These are phyloP conservation scores for Rhizopogon salebrosus DNA, from an alignment of 768 basidiomycete species.

Conservation along the genomic window DNA sequence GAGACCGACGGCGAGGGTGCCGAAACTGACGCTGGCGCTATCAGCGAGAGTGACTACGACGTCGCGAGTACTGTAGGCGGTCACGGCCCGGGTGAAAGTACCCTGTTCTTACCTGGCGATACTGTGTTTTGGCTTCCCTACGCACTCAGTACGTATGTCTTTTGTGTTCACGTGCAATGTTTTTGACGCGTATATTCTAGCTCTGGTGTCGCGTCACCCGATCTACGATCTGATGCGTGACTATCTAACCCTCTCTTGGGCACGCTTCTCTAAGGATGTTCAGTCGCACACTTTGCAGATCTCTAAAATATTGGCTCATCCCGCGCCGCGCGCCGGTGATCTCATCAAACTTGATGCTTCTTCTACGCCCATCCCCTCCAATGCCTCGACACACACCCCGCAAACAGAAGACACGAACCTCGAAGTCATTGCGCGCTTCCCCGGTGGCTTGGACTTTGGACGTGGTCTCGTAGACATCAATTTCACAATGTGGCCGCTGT, in stretches of 20 bases:
- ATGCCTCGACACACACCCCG: constrained; percentile 33
- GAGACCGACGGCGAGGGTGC: constrained; percentile 78
- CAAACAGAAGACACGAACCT: constrained; percentile 42
- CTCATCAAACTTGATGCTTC: constrained; percentile 83
- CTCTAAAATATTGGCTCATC: constrained; percentile 81
- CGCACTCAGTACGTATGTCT: constrained; percentile 63
- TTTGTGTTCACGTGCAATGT: constrained; percentile 2
- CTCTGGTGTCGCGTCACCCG: constrained; percentile 85
- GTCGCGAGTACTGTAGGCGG: constrained; percentile 69
- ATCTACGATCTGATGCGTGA: constrained; percentile 96
- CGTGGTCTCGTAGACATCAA: constrained; percentile 89
- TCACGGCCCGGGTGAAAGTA: constrained; percentile 83
- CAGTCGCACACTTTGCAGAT: constrained; percentile 90
- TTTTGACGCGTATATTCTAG: constrained; percentile 32
- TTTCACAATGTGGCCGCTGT: constrained; percentile 96
- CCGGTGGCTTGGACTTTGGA: constrained; percentile 91
- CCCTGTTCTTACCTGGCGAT: constrained; percentile 82
- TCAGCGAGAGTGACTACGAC: constrained; percentile 86
- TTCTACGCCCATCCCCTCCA: constrained; percentile 45
- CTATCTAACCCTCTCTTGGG: constrained; percentile 93
- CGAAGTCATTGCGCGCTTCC: constrained; percentile 86
- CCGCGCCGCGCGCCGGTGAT: constrained; percentile 83
- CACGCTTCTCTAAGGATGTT: constrained; percentile 90
- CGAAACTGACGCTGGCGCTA: constrained; percentile 61
- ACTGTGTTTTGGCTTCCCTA: constrained; percentile 96